These are phyloP conservation scores for Acanthamoeba healyi DNA, from an alignment of 208 protist genomes.

Conservation along the genomic window DNA sequence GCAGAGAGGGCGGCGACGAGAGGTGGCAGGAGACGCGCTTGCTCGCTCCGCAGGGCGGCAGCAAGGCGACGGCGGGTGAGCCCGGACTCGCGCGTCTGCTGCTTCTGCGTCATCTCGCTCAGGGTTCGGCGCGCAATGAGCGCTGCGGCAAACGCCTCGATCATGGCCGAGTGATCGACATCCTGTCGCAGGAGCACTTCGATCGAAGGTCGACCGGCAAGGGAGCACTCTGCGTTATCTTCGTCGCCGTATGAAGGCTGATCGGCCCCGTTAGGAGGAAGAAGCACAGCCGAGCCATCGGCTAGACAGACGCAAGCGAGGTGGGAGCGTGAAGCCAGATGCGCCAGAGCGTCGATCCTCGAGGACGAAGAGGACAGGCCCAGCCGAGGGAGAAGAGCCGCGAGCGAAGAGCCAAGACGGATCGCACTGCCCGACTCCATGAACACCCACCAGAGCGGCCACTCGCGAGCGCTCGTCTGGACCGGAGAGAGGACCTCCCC, in stretches of 20 bases:
- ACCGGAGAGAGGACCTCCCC: not conserved
- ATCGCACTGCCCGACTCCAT: not conserved
- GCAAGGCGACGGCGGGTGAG: not conserved
- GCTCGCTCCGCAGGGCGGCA: not conserved
- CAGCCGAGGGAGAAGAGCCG: not conserved
- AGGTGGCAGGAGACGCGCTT: not conserved
- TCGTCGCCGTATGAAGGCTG: not conserved
- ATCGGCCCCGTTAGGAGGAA: not conserved
- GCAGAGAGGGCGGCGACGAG: not conserved
- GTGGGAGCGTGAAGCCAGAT: not conserved
- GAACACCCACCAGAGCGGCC: constrained; percentile 3
- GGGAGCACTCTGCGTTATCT: not conserved
- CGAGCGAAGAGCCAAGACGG: not conserved
- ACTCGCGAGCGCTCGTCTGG: not conserved
- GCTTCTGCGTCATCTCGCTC: not conserved
- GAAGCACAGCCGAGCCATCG: not conserved
- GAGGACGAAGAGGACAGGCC: not conserved
- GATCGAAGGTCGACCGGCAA: not conserved
- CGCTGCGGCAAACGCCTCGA: not conserved
- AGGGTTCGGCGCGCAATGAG: not conserved
- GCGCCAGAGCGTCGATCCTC: not conserved
- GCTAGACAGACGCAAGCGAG: not conserved
- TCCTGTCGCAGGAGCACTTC: constrained; percentile 3
- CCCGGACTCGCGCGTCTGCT: not conserved
- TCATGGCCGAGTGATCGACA: not conserved